Evolutionary conservation across 2,329 filamentous ascomycete genomes (phyloP).

Genomic region (Tolypocladium amazonense): DNA sequence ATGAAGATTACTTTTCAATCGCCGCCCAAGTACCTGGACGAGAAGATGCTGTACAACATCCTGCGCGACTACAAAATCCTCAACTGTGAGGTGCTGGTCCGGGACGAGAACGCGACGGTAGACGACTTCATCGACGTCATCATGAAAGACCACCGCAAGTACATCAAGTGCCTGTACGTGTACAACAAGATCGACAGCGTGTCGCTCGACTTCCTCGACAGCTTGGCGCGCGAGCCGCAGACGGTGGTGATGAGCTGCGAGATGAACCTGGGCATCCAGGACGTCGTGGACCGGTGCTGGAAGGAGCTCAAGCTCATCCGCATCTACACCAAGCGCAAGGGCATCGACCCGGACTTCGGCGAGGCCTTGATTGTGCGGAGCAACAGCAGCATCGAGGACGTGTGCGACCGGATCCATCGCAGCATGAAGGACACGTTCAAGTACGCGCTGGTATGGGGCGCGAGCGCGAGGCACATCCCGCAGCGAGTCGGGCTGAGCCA

Average conservation of each 20-base stretch:
- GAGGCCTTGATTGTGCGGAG: conserved; percentile 89
- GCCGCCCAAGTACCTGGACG: conserved; percentile 83
- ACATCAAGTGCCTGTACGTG: conserved; percentile 89
- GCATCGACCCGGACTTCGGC: conserved; percentile 74
- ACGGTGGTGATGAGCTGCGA: conserved; percentile 98
- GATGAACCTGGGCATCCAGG: conserved; percentile 81
- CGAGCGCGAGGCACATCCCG: conserved; percentile 87
- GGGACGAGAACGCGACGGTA: conserved; percentile 90
- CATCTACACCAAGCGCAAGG: conserved; percentile 95
- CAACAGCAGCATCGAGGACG: conserved; percentile 87
- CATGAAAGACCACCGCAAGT: conserved; percentile 98
- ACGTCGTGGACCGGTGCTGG: conserved; percentile 94
- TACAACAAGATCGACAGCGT: conserved; percentile 99
- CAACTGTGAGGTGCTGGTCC: conserved; percentile 90
- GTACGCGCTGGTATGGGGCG: conserved; percentile 96
- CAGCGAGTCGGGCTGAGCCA: conserved; percentile 85
- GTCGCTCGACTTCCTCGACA: conserved; percentile 85
- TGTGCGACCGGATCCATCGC: conserved; percentile 90
- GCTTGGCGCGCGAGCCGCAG: conserved; percentile 81
- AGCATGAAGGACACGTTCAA: conserved; percentile 98
- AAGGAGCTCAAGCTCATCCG: conserved; percentile 81
- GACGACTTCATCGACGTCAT: conserved; percentile 99
- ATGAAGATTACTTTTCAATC: conserved; percentile 97
- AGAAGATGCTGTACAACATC: conserved; percentile 98
- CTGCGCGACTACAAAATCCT: conserved; percentile 97